Evolutionary conservation across 495 filamentous ascomycete genomes (phyloP), one percentile per base, ranked within the genome.

Genomic region (Trichoderma erinaceum): DNA sequence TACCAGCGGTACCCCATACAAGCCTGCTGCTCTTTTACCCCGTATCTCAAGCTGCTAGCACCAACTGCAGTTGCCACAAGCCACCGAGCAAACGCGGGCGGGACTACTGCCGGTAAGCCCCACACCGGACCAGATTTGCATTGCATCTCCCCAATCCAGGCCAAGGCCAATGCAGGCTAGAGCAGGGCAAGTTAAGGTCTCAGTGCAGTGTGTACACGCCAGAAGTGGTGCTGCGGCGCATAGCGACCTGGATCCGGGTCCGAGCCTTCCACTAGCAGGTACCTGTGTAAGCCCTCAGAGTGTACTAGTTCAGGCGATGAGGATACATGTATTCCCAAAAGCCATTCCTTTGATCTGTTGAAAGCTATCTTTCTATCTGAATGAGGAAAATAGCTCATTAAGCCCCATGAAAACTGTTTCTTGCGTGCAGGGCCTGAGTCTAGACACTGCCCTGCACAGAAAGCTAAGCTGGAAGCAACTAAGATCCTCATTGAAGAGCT

Each of bases 211-310:
- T n/a, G n/a, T n/a, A n/a, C 44, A 16, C 10, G 6, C 18, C 29
- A 29, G 29, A 29, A 29, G 21, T 21, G 18, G 10, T 21, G 21
- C 48, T 21, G 25, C 56, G 25, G 25, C 23, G 56, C 25, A 61
- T 32, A 61, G 56, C 56, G n/a, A 61, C 56, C 56, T 61, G 56
- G 56, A 32, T 61, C 56, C 56, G 56, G 56, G 25, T 21, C 56
- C 56, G 56, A 61, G 56, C 25, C 56, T 61, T 61, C 56, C 56
- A 61, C 56, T 61, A 61, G 56, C 56, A 61, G 56, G 56, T 61
- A 61, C 56, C 56, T 61, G 56, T 61, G n/a, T n/a, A n/a, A n/a
- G n/a, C n/a, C n/a, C n/a, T n/a, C n/a, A n/a, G n/a, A n/a, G n/a
- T n/a, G n/a, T n/a, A n/a, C n/a, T n/a, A n/a, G n/a, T n/a, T n/a